Conservation (phyloP, 768 basidiomycete genomes). For the Tephrocybe rancida region DNA sequence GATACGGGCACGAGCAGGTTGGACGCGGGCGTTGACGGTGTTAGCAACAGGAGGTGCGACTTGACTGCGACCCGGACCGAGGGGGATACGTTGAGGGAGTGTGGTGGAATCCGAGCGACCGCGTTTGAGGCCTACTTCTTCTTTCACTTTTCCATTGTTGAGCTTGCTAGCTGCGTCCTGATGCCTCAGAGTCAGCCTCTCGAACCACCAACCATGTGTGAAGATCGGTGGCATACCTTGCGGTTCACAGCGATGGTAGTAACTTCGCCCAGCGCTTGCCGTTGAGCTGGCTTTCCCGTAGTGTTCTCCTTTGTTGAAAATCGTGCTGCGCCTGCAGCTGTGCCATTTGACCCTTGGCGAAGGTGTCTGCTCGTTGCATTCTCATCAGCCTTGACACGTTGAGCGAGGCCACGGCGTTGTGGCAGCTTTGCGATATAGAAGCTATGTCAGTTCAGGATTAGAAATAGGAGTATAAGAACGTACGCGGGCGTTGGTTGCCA, state of each 20-base stretch:
- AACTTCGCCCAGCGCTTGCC: slow-evolving; percentile 82
- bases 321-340: slow-evolving; percentile 50
- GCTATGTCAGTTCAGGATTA: slow-evolving; percentile 16
- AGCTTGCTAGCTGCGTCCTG: slow-evolving; percentile 54
- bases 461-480: slow-evolving; percentile 22
- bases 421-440: slow-evolving; percentile 60
- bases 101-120: slow-evolving; percentile 67
- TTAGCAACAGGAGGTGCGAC: slow-evolving; percentile 45
- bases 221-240: slow-evolving; percentile 48
- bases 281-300: slow-evolving; percentile 56
- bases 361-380: slow-evolving; percentile 71
- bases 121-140: slow-evolving; percentile 64
- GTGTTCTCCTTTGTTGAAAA: slow-evolving; percentile 48
- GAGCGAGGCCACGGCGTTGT: slow-evolving; percentile 65
- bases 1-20: slow-evolving; percentile 30
- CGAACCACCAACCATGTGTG: slow-evolving; percentile 1
- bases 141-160: slow-evolving; percentile 63
- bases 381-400: slow-evolving; percentile 76
- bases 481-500: slow-evolving; percentile 69
- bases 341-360: slow-evolving; percentile 59
- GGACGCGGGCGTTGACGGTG: slow-evolving; percentile 38
- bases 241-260: slow-evolving; percentile 77
- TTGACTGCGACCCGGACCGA: slow-evolving; percentile 58
- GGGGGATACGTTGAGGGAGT: slow-evolving; percentile 69
- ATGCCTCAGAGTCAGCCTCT: slow-evolving; percentile 20